Base-by-base conservation (phyloP, 1,139 yeast species). In the Pichia sp. region DNA sequence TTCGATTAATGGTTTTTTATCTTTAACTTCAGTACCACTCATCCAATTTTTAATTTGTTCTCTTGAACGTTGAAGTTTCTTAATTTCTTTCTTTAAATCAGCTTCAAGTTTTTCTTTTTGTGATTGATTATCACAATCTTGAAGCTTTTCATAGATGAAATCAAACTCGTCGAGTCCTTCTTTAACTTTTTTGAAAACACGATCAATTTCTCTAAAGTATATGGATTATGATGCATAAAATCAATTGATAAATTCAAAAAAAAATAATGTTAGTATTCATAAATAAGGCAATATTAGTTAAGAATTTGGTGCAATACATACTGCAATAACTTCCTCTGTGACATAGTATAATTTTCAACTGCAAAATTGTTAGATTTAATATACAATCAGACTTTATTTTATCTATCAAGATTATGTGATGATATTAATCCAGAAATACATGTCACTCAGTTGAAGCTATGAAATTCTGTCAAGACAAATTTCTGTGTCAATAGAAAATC, bases 31-130 rank as follows among this genome's bases (percentile, higher is more conserved):
- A 60, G 84, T 85, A 59, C 94, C 95, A 43, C 95, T 81, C 63
- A 90, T 72, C 98, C 98, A 94, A 50, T 87, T 85, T 68, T 94
- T 94, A 58, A 94, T 86, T 68, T 90, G 97, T 67, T 94, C 98
- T 65, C 98, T 79, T 63, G 86, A 82, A 63, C 96, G 80, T 66
- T 94, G 99, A 48, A 94, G 75, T 68, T 89, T 90, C 68, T 94
- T 94, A 67, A 94, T 92, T 66, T 94, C 98, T 61, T 95, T 86
- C 73, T 94, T 94, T 65, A 94, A 72, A 64, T 92, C 98, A 58
- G 83, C 80, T 67, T 94, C 98, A 53, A 92, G 76, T 68, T 92
- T 92, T 65, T 94, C 98, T 70, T 92, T 86, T 65, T 90, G 97
- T 9, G 96, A 83, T 56, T 81, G 85, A 58, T 86, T 84, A 56